Evolutionary conservation across 1,139 yeast species (phyloP), one percentile per base, ranked within the genome.

Genomic region (Torulaspora globosa): DNA sequence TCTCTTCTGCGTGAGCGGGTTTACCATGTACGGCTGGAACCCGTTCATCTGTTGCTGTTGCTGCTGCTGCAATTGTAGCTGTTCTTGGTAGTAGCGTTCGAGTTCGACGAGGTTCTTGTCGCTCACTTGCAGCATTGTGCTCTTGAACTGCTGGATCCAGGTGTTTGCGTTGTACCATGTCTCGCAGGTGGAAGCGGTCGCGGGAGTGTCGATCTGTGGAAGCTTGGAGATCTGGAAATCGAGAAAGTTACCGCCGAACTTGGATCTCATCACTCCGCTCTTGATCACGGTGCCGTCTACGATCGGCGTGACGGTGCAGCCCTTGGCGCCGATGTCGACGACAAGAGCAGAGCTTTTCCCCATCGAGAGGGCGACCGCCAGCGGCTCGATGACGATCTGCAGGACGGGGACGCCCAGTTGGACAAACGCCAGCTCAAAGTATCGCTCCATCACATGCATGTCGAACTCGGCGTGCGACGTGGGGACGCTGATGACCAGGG

Each of bases 261-360:
- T 78, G 12, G 83, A 75, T 62, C 76, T 81, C 50, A 73, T 70
- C 7, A 80, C 71, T 41, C 84, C 80, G 58, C 81, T 82, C 50
- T 72, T 70, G 46, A 82, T 75, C 45, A 84, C 76, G 14, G 77
- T 75, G 23, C 92, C 94, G 58, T 84, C 89, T 52, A 80, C 70
- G 27, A 84, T 74, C 11, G 92, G 90, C 0, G 89, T 82, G 5
- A 84, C 80, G 39, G 79, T 73, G 19, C 81, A 72, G 2, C 76
- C 74, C 18, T 80, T 70, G 1, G 82, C 73, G 2, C 90, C 92
- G 37, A 84, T 64, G 58, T 84, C 90, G 30, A 84, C 74, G 16
- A 84, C 84, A 49, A 84, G 69, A 5, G 87, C 84, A 10, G 82
- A 78, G 16, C 82, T 73, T 57, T 78, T 78, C 3, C 89, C 88